phyloP scores from a whole-genome alignment of 257 asterid genomes.

The Eustoma russellianum region DNA sequence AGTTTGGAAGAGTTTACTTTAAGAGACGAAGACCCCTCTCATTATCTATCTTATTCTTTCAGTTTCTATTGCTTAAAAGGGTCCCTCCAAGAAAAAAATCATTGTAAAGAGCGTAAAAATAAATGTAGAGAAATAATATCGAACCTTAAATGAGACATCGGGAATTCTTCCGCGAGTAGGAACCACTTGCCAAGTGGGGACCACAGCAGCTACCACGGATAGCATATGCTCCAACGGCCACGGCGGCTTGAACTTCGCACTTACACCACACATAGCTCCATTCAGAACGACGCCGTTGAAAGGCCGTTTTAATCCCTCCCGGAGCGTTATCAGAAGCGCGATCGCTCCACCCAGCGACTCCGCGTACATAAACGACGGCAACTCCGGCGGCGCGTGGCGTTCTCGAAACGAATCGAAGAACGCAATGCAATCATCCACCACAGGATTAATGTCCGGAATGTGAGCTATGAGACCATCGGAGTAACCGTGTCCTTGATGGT shows the following conservation, averaged over 20 bases:
- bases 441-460: slow-evolving; percentile 60
- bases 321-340: slow-evolving; percentile 64
- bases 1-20: no score
- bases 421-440: slow-evolving; percentile 63
- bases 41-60: background rate
- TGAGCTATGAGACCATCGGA: slow-evolving; percentile 78
- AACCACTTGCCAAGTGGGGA: slow-evolving; percentile 54
- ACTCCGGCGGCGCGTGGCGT: slow-evolving; percentile 23
- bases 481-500: slow-evolving; percentile 94
- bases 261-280: slow-evolving; percentile 95
- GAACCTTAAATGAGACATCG: slow-evolving; percentile 74
- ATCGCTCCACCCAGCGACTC: slow-evolving; percentile 96
- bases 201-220: slow-evolving; percentile 68
- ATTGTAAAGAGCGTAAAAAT: background rate
- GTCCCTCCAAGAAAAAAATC: background rate
- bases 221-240: slow-evolving; percentile 97
- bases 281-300: slow-evolving; percentile 81
- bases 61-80: no score
- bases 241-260: slow-evolving; percentile 85
- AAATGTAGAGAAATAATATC: background rate
- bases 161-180: slow-evolving; percentile 89
- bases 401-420: slow-evolving; percentile 56
- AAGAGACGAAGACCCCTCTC: no score
- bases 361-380: slow-evolving; percentile 66
- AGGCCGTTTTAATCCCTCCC: slow-evolving; percentile 40